These are phyloP conservation scores for Bipolaris oryzae DNA, from an alignment of 2,329 filamentous ascomycete genomes.

Conservation along the genomic window DNA sequence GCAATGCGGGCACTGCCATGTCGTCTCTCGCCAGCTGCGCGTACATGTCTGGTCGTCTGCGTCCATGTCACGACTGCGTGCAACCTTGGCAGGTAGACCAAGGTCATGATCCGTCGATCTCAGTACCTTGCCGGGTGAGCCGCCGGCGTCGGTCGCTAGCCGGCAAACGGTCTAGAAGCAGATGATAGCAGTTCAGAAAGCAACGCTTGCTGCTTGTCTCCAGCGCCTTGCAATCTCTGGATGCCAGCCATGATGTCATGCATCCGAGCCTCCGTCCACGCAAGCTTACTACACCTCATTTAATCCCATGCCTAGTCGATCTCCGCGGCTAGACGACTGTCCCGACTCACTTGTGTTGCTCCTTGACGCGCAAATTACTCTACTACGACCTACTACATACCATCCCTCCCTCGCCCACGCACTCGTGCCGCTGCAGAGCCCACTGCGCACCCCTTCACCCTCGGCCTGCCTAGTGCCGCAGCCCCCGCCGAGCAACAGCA, in stretches of 20 bases:
- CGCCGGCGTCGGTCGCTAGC: slow-evolving; percentile 31
- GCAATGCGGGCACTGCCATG: slow-evolving; percentile 6
- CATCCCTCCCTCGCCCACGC: too few species aligned
- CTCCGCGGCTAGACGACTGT: slow-evolving; percentile 14
- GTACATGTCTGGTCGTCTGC: slow-evolving; percentile 6
- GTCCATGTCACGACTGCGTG: slow-evolving; percentile 8
- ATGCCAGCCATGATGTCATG: slow-evolving; percentile 37
- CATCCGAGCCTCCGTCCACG: slow-evolving; percentile 24
- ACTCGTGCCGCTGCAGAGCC: slow-evolving; percentile 1
- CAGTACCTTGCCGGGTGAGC: slow-evolving; percentile 33
- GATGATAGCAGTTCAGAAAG: slow-evolving; percentile 22
- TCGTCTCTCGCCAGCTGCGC: slow-evolving; percentile 5
- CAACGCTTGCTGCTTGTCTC: slow-evolving; percentile 22
- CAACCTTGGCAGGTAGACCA: slow-evolving; percentile 5
- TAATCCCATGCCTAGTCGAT: background rate
- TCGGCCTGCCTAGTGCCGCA: slow-evolving; percentile 12
- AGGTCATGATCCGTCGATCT: slow-evolving; percentile 21
- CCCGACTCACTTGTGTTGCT: slow-evolving; percentile 16
- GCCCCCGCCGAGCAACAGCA: slow-evolving; percentile 26
- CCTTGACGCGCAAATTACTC: slow-evolving; percentile 4
- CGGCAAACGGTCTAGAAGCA: slow-evolving; percentile 24
- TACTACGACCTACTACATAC: background rate
- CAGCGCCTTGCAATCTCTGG: slow-evolving; percentile 15
- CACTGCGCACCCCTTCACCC: background rate
- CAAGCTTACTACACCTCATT: slow-evolving; percentile 4